Percentiles rank a stretch among this genome's conserved stretches.
Conservation (phyloP, 768 basidiomycete species). For the Exsudoporus frostii region DNA sequence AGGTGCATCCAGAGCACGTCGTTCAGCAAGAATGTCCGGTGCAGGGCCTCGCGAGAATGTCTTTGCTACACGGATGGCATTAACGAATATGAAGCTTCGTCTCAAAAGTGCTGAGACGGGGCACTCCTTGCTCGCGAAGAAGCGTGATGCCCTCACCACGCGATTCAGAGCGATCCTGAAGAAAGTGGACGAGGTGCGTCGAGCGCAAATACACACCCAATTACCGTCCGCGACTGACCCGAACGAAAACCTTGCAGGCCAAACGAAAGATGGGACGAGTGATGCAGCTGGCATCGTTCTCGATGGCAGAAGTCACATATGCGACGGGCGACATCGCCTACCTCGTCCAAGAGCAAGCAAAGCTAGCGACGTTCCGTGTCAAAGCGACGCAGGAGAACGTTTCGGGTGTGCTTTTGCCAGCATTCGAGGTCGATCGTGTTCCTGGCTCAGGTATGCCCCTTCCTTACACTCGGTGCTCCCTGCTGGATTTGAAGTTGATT, state of each 20-base stretch:
- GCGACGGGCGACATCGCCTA: slow-evolving; percentile 97
- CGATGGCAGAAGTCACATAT: slow-evolving; percentile 98
- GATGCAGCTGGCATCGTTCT: slow-evolving; percentile 98
- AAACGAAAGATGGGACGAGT: slow-evolving; percentile 99
- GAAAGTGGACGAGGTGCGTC: slow-evolving; percentile 93
- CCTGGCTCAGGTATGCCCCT: slow-evolving; percentile 66
- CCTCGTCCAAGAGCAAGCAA: slow-evolving; percentile 95
- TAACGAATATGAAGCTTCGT: slow-evolving; percentile 87
- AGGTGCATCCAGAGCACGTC: not conserved
- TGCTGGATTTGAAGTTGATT: slow-evolving; percentile 1
- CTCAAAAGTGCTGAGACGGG: slow-evolving; percentile 93
- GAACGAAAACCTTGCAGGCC: slow-evolving; percentile 53
- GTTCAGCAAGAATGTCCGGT: slow-evolving; percentile 70
- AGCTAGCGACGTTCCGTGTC: slow-evolving; percentile 87
- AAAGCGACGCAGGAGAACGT: slow-evolving; percentile 98
- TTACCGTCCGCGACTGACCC: slow-evolving; percentile 14
- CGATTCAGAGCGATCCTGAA: slow-evolving; percentile 90
- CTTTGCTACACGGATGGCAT: slow-evolving; percentile 96
- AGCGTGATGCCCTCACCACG: slow-evolving; percentile 93
- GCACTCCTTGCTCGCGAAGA: slow-evolving; percentile 94
- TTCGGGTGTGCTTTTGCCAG: slow-evolving; percentile 91
- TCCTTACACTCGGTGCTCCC: not conserved
- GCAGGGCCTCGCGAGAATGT: slow-evolving; percentile 88
- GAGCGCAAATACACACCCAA: not conserved
- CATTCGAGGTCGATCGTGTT: slow-evolving; percentile 89